Conservation (phyloP, 805 yeast genomes). For the Saccharomycopsis babjevae region DNA sequence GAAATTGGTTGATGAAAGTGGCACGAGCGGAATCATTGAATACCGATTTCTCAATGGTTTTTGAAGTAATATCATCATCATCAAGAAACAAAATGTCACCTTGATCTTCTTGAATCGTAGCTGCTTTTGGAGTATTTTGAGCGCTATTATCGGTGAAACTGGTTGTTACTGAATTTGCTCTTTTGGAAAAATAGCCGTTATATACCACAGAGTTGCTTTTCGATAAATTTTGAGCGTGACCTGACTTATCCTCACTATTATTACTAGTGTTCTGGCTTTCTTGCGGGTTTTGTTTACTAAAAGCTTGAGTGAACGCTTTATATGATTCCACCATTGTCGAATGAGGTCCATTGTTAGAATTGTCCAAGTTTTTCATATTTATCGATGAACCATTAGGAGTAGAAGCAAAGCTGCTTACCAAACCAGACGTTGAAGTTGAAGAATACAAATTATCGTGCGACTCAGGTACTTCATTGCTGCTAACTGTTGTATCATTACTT, state of each 20-base stretch:
- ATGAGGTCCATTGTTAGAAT: neutral
- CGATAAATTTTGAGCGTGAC: neutral
- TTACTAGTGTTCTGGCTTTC: neutral
- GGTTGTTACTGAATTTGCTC: neutral
- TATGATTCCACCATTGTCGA: neutral
- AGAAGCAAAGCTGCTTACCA: neutral
- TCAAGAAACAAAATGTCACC: neutral
- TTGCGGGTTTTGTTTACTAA: neutral
- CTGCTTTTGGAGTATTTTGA: neutral
- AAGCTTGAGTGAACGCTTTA: neutral
- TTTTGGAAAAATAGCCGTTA: constrained; percentile 15
- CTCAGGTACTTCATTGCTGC: neutral
- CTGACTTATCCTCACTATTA: neutral
- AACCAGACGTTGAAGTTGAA: neutral
- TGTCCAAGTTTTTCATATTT: neutral
- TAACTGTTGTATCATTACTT: neutral
- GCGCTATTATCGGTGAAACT: neutral
- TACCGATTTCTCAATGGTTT: neutral
- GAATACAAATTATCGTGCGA: neutral
- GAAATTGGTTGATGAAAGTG: neutral
- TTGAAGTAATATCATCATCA: neutral
- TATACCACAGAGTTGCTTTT: constrained; percentile 13
- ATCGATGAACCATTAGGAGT: neutral
- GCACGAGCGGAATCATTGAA: neutral
- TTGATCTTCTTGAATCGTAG: neutral